Conservation (phyloP, 371 early-diverging fungal species). For the Umbelopsis sp. region DNA sequence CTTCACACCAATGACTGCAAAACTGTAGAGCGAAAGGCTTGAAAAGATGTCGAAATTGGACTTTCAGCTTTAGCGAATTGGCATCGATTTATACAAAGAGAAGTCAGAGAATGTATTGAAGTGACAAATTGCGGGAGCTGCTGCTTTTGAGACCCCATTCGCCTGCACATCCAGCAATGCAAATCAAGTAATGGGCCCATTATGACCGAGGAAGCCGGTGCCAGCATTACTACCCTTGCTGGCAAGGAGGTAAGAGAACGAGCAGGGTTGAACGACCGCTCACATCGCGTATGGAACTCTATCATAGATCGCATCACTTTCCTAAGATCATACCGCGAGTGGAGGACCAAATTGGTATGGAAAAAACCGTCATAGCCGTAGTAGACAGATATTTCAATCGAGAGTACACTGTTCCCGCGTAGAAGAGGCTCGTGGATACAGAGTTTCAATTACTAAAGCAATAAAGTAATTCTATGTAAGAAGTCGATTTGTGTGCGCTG, state of each 20-base stretch:
- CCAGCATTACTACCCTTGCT: not conserved
- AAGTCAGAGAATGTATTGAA: not conserved
- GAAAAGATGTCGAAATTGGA: not conserved
- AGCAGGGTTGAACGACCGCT: not conserved
- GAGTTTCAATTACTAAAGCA: too few species aligned
- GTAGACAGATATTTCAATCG: constrained; percentile 2
- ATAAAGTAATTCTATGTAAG: too few species aligned
- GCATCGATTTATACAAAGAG: constrained; percentile 2
- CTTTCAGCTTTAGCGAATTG: not conserved
- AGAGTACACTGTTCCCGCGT: not conserved
- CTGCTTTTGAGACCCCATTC: constrained; percentile 4
- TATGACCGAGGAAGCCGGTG: not conserved
- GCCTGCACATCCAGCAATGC: not conserved
- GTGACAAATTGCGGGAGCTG: not conserved
- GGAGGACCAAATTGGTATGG: not conserved
- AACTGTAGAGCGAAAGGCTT: not conserved
- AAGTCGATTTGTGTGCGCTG: not conserved
- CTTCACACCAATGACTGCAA: not conserved
- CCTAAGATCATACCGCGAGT: not conserved
- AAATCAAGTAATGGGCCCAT: not conserved
- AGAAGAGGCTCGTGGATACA: too few species aligned
- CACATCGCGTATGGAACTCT: too few species aligned
- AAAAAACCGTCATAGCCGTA: not conserved
- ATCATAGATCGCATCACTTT: not conserved
- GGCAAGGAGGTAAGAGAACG: not conserved